Conservation (phyloP, 352 stramenopile species). For the Phytophthora crassamura region DNA sequence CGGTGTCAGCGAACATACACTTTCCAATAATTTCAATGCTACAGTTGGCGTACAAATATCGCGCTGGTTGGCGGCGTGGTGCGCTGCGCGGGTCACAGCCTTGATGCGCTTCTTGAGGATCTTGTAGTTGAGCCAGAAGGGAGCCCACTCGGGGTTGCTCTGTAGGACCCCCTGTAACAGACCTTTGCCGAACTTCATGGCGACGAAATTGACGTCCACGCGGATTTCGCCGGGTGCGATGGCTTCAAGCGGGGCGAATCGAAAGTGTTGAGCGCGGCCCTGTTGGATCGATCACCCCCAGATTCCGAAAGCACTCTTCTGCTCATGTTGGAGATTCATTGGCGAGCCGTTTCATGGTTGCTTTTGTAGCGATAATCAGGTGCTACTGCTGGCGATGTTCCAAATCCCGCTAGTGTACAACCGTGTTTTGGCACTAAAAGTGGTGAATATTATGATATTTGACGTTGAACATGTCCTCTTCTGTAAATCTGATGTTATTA, state of each 20-base stretch:
- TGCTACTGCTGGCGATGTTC: too few species aligned
- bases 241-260: slow-evolving; percentile 12
- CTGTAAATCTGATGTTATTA: too few species aligned
- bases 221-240: not conserved
- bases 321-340: too few species aligned
- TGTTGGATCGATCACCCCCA: not conserved
- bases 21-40: not conserved
- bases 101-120: slow-evolving; percentile 88
- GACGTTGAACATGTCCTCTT: too few species aligned
- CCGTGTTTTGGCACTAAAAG: too few species aligned
- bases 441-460: too few species aligned
- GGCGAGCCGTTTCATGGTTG: too few species aligned
- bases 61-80: slow-evolving; percentile 43
- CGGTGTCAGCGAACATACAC: too few species aligned
- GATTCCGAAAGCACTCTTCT: too few species aligned
- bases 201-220: slow-evolving; percentile 1
- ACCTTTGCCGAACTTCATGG: slow-evolving; percentile 87
- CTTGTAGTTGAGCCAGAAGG: slow-evolving; percentile 91
- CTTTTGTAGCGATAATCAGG: too few species aligned
- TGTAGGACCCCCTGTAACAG: slow-evolving; percentile 73
- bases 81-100: slow-evolving; percentile 55
- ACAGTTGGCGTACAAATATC: slow-evolving; percentile 52
- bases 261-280: slow-evolving; percentile 19
- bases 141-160: slow-evolving; percentile 84
- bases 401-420: too few species aligned